These are phyloP conservation scores for Evernia prunastri DNA, from an alignment of 495 filamentous ascomycete genomes.

Conservation along the genomic window DNA sequence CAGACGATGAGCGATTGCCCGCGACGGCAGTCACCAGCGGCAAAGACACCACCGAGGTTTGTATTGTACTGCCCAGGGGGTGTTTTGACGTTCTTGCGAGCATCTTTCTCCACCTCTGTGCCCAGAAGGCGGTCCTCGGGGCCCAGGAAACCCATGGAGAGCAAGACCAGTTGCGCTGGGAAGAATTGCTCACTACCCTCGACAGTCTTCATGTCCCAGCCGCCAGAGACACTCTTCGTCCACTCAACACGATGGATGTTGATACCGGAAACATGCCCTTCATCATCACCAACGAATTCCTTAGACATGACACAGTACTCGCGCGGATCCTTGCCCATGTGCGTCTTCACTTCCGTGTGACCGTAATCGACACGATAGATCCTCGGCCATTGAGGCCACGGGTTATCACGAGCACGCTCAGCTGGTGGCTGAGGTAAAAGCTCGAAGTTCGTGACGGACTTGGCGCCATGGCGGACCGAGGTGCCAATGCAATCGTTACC, in stretches of 20 bases:
- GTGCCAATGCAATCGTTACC: slow-evolving; percentile 99
- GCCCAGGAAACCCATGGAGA: slow-evolving; percentile 98
- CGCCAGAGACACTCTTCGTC: slow-evolving; percentile 82
- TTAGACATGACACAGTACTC: slow-evolving; percentile 99
- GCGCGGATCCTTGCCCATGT: slow-evolving; percentile 94
- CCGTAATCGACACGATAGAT: slow-evolving; percentile 99
- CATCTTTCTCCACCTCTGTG: slow-evolving; percentile 82
- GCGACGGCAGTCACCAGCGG: slow-evolving; percentile 92
- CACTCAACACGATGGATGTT: slow-evolving; percentile 97
- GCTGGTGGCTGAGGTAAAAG: slow-evolving; percentile 89
- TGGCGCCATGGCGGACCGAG: slow-evolving; percentile 94
- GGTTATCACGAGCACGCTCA: slow-evolving; percentile 93
- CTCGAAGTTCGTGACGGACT: slow-evolving; percentile 96
- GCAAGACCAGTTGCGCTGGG: slow-evolving; percentile 89
- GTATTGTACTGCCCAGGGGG: slow-evolving; percentile 82
- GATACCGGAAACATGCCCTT: slow-evolving; percentile 87
- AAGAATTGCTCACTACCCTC: slow-evolving; percentile 96
- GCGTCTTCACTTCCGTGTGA: slow-evolving; percentile 92
- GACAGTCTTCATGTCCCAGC: slow-evolving; percentile 99
- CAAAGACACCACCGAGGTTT: slow-evolving; percentile 84
- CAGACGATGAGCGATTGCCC: slow-evolving; percentile 98
- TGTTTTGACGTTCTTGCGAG: slow-evolving; percentile 97
- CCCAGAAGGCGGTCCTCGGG: slow-evolving; percentile 88
- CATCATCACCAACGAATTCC: slow-evolving; percentile 92
- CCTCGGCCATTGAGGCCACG: slow-evolving; percentile 98